These are phyloP conservation scores for Dissophora globulifera DNA, from an alignment of 192 early-diverging fungal species.

Conservation along the genomic window DNA sequence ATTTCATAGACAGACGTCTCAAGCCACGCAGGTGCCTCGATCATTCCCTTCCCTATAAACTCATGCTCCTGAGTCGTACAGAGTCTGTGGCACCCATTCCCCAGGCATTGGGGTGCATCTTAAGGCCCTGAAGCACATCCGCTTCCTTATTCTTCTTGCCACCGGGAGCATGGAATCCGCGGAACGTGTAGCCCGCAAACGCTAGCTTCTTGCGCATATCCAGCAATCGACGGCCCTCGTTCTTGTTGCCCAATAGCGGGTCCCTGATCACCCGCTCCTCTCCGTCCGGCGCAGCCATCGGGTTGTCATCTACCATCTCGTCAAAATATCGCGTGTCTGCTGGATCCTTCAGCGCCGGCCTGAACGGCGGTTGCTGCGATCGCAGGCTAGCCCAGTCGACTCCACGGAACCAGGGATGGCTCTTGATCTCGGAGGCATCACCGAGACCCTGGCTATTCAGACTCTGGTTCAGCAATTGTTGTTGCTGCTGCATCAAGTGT, in stretches of 20 bases:
- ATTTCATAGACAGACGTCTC: too few species aligned
- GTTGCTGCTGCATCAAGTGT: slow-evolving; percentile 51
- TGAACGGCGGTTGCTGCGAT: slow-evolving; percentile 77
- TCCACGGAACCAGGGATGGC: slow-evolving; percentile 78
- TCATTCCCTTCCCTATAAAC: slow-evolving; percentile 32
- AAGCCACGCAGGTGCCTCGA: background rate
- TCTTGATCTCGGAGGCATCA: slow-evolving; percentile 81
- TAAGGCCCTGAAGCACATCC: slow-evolving; percentile 38
- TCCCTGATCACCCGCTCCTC: slow-evolving; percentile 56
- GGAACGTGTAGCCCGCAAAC: slow-evolving; percentile 68
- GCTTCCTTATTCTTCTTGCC: slow-evolving; percentile 51
- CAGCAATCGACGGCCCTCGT: slow-evolving; percentile 60
- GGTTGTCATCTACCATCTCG: slow-evolving; percentile 56
- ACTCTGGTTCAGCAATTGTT: slow-evolving; percentile 22
- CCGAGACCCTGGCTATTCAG: slow-evolving; percentile 48
- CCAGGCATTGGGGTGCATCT: slow-evolving; percentile 39
- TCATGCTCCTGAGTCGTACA: slow-evolving; percentile 50
- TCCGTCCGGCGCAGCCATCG: slow-evolving; percentile 56
- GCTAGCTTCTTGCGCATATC: slow-evolving; percentile 72
- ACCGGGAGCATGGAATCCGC: slow-evolving; percentile 56
- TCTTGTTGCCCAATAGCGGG: slow-evolving; percentile 54
- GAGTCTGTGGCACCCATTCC: slow-evolving; percentile 52
- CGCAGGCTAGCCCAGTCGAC: slow-evolving; percentile 77
- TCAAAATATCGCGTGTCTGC: slow-evolving; percentile 98
- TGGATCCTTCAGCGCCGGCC: slow-evolving; percentile 75